These are phyloP conservation scores for Alloteropsis angusta DNA, from an alignment of 202 grass and related monocot genomes.

Conservation along the genomic window DNA sequence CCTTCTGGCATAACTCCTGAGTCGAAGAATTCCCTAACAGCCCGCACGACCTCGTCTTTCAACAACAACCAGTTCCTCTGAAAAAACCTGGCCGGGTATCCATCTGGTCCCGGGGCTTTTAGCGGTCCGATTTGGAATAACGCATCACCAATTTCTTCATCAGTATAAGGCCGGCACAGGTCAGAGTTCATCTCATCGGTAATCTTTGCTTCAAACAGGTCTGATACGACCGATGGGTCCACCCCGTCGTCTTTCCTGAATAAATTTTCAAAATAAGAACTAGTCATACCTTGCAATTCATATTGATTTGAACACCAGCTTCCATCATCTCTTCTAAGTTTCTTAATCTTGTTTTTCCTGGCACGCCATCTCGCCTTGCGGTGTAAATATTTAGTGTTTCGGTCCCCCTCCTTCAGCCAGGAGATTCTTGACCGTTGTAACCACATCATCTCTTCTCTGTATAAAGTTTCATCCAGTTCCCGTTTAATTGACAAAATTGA, in stretches of 20 bases:
- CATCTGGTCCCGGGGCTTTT: too few species aligned
- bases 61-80: too few species aligned
- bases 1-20: too few species aligned
- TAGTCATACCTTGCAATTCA: not conserved
- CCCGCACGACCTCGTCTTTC: too few species aligned
- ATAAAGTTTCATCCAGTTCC: not conserved
- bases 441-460: not conserved
- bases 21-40: too few species aligned
- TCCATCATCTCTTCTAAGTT: not conserved
- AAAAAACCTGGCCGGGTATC: too few species aligned
- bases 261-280: not conserved
- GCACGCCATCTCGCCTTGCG: not conserved
- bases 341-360: not conserved
- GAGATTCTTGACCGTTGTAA: not conserved
- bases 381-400: not conserved
- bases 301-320: accelerated
- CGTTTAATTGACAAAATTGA: too few species aligned
- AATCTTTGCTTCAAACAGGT: too few species aligned
- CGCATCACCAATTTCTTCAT: too few species aligned
- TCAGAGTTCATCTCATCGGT: too few species aligned
- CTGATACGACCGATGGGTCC: accelerated
- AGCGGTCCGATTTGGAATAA: too few species aligned
- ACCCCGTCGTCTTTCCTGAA: not conserved
- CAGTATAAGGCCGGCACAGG: too few species aligned
- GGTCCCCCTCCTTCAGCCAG: not conserved